Percentiles rank a stretch among this genome's conserved stretches.
phyloP scores from a whole-genome alignment of 805 yeast genomes.

The Clavispora vitiphila region DNA sequence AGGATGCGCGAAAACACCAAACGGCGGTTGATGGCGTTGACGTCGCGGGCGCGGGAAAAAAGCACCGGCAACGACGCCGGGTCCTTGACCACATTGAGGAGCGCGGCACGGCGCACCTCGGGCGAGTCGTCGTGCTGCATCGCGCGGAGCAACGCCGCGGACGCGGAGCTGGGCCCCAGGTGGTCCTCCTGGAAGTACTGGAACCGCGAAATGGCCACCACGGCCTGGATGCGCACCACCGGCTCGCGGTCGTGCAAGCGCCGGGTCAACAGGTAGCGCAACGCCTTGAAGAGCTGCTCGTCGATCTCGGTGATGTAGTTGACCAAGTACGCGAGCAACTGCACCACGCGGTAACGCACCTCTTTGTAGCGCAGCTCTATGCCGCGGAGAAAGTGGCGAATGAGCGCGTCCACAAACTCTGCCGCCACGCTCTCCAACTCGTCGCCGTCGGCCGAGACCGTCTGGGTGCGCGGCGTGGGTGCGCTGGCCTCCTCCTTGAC shows the following conservation, averaged over 20 bases:
- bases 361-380: constrained; percentile 68
- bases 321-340: constrained; percentile 65
- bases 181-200: constrained; percentile 44
- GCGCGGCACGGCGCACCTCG: constrained; percentile 83
- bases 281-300: constrained; percentile 59
- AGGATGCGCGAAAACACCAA: constrained; percentile 64
- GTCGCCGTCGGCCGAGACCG: constrained; percentile 32
- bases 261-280: constrained; percentile 55
- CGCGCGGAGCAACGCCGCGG: constrained; percentile 35
- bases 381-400: constrained; percentile 71
- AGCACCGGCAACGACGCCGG: constrained; percentile 50
- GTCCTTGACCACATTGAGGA: constrained; percentile 62
- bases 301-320: constrained; percentile 71
- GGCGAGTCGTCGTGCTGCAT: constrained; percentile 77
- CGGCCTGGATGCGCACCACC: constrained; percentile 76
- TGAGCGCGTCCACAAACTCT: constrained; percentile 54
- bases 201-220: constrained; percentile 70
- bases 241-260: constrained; percentile 75
- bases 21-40: constrained; percentile 65
- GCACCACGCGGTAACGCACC: constrained; percentile 78
- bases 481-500: constrained; percentile 27
- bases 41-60: constrained; percentile 80
- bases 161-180: constrained; percentile 12
- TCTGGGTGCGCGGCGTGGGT: constrained; percentile 11
- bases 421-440: constrained; percentile 36